Evolutionary conservation across 2,329 filamentous ascomycete genomes (phyloP), one percentile per base, ranked within the genome.

Genomic region (Epichloe brachyelytri): DNA sequence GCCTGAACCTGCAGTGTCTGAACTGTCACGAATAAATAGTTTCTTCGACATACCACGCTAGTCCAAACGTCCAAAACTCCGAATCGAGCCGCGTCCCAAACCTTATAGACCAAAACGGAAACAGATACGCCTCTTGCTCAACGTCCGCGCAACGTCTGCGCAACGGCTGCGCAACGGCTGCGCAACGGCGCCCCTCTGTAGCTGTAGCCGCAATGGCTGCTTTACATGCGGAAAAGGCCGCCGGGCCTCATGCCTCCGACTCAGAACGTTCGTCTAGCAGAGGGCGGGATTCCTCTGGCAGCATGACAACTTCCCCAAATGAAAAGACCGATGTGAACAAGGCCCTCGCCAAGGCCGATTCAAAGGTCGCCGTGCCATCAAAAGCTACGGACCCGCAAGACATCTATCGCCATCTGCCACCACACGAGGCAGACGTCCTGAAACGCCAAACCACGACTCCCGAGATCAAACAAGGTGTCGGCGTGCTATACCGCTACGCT

Each of bases 401-500:
- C 59, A 70, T 77, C 3, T 82, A 79, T 60, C 70, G 70, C 26
- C 79, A 87, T 62, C 71, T 90, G 3, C 78, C 84, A 2, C 66
- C 76, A 8, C 63, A 83, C 53, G 84, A 91, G 66, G 81, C 77
- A 49, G 71, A 75, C 19, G 77, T 91, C 50, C 68, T 93, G 54
- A 81, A 76, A 63, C 73, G 71, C 53, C 87, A 93, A 67, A 73
- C 89, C 55, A 69, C 81, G 47, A 80, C 80, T 0, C 82, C 82
- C 34, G 71, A 77, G 11, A 71, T 82, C 51, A 80, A 80, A 58
- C 74, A 86, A 36, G 82, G 78, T n/a, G 75, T 83, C 55, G 71
- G 73, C 54, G 78, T 77, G 0, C 71, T 89, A 19, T 88, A 79
- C 63, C 79, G 85, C 55, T 90, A 88, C 70, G 78, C 85, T 3